Conservation (phyloP, 129 eudicot genomes). For the Flaveria linearis region DNA sequence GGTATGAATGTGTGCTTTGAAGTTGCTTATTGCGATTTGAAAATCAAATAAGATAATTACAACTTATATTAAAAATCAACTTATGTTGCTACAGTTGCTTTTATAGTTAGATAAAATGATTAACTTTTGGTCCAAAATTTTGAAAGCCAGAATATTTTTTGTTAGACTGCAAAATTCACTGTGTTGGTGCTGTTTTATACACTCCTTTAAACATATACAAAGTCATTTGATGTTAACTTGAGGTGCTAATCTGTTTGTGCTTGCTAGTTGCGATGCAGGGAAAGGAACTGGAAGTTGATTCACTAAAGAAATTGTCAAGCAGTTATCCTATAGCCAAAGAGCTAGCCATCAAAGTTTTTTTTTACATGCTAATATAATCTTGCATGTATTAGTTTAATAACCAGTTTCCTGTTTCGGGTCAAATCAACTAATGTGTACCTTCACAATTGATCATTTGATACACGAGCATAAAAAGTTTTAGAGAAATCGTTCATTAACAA, state of each 20-base stretch:
- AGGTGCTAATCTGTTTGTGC: not conserved
- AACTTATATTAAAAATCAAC: no score
- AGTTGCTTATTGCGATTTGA: not conserved
- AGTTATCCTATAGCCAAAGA: constrained; percentile 70
- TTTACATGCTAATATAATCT: not conserved
- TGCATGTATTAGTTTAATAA: not conserved
- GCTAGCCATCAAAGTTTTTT: constrained; percentile 52
- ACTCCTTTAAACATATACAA: not conserved
- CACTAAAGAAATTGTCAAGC: constrained; percentile 56
- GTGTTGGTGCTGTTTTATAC: not conserved
- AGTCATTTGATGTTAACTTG: not conserved
- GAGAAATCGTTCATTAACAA: not conserved
- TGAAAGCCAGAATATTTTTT: not conserved
- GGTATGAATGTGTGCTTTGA: not conserved
- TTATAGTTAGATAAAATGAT: no score
- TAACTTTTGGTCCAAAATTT: not conserved
- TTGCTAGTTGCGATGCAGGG: constrained; percentile 45
- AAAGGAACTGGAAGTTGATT: constrained; percentile 63
- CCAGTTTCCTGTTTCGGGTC: not conserved
- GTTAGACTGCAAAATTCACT: not conserved
- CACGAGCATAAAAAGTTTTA: not conserved
- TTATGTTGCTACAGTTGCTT: no score
- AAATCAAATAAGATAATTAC: not conserved
- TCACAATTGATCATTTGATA: constrained; percentile 5
- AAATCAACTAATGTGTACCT: not conserved